A percentile compares a stretch with the other conserved stretches of the same genome.
Evolutionary conservation across 805 yeast species (phyloP).

Genomic region (Yarrowia keelungensis): DNA sequence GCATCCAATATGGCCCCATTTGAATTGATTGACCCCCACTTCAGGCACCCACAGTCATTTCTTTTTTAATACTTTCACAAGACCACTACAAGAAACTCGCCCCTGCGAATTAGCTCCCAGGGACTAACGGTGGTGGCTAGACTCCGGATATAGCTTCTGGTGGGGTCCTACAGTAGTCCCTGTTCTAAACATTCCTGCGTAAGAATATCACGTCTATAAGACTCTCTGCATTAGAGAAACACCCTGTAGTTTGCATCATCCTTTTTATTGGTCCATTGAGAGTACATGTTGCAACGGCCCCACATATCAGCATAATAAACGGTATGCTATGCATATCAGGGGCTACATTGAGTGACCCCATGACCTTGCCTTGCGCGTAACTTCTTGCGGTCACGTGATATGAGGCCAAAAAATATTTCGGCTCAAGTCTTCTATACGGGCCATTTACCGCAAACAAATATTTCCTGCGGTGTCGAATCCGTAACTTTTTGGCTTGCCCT

Average conservation of each 20-base stretch:
- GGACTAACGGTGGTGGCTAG: neutral
- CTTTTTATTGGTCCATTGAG: slow-evolving; percentile 6
- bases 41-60: too few species aligned
- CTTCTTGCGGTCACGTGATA: neutral
- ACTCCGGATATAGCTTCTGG: neutral
- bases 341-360: slow-evolving; percentile 2
- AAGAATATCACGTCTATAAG: neutral
- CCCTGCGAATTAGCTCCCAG: neutral
- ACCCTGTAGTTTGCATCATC: neutral
- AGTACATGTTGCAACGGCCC: slow-evolving; percentile 26
- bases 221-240: neutral
- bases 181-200: neutral
- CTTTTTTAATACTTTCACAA: too few species aligned
- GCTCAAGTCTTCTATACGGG: neutral
- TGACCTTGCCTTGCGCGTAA: too few species aligned
- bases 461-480: neutral
- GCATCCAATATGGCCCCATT: too few species aligned
- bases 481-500: slow-evolving; percentile 27
- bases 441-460: neutral
- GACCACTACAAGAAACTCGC: too few species aligned
- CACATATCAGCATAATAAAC: slow-evolving; percentile 26
- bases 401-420: neutral
- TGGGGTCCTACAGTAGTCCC: neutral
- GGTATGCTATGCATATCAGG: slow-evolving; percentile 31
- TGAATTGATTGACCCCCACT: too few species aligned